A percentile compares a stretch with the other conserved stretches of the same genome.
Evolutionary conservation across 2,329 filamentous ascomycete species (phyloP).

Genomic region (Phoma sp.): DNA sequence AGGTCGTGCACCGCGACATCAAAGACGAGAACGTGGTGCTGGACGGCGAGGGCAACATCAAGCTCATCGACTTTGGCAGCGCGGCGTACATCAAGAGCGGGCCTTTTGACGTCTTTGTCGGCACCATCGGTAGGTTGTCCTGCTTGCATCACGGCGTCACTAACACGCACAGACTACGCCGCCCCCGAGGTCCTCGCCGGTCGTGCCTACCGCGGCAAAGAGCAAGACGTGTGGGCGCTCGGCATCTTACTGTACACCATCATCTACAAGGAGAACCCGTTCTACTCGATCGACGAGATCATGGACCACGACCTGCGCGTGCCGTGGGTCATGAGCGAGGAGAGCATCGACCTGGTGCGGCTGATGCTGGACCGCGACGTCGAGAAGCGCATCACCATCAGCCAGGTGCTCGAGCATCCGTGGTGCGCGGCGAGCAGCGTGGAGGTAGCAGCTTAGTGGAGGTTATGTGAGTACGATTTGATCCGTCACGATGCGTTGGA

Average conservation of each 20-base stretch:
- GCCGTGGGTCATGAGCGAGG: constrained; percentile 86
- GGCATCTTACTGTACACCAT: constrained; percentile 98
- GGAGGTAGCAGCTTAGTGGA: not conserved
- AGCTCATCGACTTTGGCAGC: constrained; percentile 97
- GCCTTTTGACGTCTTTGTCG: constrained; percentile 98
- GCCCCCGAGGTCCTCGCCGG: constrained; percentile 97
- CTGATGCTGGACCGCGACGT: constrained; percentile 94
- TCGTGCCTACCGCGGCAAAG: constrained; percentile 89
- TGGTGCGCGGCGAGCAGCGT: constrained; percentile 64
- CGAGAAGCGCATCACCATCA: constrained; percentile 80
- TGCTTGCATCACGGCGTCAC: not conserved
- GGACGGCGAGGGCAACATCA: constrained; percentile 93
- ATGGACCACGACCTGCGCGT: constrained; percentile 95
- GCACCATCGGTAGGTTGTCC: constrained; percentile 81
- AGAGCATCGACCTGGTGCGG: constrained; percentile 89
- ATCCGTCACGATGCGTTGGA: not conserved
- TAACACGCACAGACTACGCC: constrained; percentile 76
- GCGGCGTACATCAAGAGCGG: constrained; percentile 98
- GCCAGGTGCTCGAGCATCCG: constrained; percentile 85
- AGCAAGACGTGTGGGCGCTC: constrained; percentile 97
- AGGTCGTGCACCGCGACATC: constrained; percentile 96
- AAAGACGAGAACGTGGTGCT: constrained; percentile 98
- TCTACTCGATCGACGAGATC: constrained; percentile 98
- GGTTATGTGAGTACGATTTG: not conserved
- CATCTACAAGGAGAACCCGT: constrained; percentile 99